Evolutionary conservation across 225 moss, liverwort and hornwort species (phyloP).

Genomic region (Polytrichum commune): DNA sequence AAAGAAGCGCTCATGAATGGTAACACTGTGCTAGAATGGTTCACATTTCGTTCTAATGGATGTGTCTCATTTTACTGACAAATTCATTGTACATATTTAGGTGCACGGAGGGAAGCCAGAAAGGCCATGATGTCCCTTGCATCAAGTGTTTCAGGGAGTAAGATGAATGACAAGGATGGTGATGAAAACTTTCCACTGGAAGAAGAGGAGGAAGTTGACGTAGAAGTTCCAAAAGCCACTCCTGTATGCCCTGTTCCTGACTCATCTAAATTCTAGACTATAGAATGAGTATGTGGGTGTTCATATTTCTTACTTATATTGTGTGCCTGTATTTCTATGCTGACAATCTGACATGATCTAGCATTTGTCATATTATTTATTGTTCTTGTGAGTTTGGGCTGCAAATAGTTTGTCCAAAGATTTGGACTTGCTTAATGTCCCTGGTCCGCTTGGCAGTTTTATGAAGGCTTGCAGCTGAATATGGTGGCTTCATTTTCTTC

Average conservation of each 20-base stretch:
- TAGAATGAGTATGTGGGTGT: too few species aligned
- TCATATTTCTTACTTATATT: too few species aligned
- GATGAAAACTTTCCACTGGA: conserved; percentile 4
- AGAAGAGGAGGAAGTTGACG: conserved; percentile 34
- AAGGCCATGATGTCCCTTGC: conserved; percentile 73
- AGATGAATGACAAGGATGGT: too few species aligned
- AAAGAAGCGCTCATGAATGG: too few species aligned
- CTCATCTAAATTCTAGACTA: not conserved
- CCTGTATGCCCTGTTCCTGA: conserved; percentile 46
- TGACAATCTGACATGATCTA: not conserved
- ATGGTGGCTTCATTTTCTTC: too few species aligned
- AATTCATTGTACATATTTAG: conserved; percentile 27
- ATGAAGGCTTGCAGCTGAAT: too few species aligned
- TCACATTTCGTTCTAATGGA: not conserved
- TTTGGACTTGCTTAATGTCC: too few species aligned
- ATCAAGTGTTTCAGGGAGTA: conserved; percentile 9
- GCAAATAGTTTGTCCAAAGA: not conserved
- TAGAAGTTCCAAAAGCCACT: conserved; percentile 45
- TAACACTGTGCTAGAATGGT: too few species aligned
- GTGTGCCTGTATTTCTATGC: too few species aligned
- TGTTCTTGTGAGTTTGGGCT: conserved; percentile 5
- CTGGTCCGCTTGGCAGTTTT: too few species aligned
- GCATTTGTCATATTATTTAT: conserved; percentile 7
- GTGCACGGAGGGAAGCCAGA: conserved; percentile 67
- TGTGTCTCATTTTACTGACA: conserved; percentile 11